Percentiles rank a stretch among this genome's conserved stretches.
These are phyloP conservation scores for Neurospora discreta DNA, from an alignment of 495 filamentous ascomycete genomes.

Conservation along the genomic window DNA sequence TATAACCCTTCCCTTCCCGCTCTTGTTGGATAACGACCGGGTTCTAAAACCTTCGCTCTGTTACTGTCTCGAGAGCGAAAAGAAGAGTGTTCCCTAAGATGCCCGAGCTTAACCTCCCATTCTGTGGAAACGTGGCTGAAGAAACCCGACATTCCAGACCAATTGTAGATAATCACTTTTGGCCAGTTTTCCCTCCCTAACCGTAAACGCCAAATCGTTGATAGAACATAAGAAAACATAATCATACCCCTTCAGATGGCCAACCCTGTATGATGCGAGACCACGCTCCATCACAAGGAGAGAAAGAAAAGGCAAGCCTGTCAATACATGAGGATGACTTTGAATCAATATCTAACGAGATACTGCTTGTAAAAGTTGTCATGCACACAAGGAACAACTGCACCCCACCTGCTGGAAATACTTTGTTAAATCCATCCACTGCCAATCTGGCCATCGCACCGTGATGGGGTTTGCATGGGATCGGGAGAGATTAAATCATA, in stretches of 20 bases:
- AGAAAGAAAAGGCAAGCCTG: slow-evolving; percentile 14
- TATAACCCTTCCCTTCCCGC: not conserved
- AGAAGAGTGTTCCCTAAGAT: not conserved
- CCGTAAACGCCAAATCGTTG: not conserved
- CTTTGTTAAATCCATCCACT: slow-evolving; percentile 14
- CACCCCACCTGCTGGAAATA: slow-evolving; percentile 12
- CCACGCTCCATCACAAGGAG: not conserved
- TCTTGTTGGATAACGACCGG: not conserved
- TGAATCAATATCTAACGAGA: slow-evolving; percentile 21
- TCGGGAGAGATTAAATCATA: slow-evolving; percentile 26
- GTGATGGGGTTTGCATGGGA: slow-evolving; percentile 6
- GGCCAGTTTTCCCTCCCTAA: not conserved
- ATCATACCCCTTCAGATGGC: slow-evolving; percentile 1
- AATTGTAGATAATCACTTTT: not conserved
- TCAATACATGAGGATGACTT: slow-evolving; percentile 21
- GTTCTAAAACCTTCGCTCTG: not conserved
- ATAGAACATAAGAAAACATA: slow-evolving; percentile 1
- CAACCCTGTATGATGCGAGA: not conserved
- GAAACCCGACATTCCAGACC: not conserved
- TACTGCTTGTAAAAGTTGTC: slow-evolving; percentile 16
- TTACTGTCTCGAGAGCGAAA: not conserved
- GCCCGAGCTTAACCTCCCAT: not conserved
- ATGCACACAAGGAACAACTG: slow-evolving; percentile 5
- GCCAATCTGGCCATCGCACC: slow-evolving; percentile 3
- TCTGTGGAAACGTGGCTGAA: not conserved